These are phyloP conservation scores for Clarireedia sp. DNA, from an alignment of 2,329 filamentous ascomycete genomes.

Conservation along the genomic window DNA sequence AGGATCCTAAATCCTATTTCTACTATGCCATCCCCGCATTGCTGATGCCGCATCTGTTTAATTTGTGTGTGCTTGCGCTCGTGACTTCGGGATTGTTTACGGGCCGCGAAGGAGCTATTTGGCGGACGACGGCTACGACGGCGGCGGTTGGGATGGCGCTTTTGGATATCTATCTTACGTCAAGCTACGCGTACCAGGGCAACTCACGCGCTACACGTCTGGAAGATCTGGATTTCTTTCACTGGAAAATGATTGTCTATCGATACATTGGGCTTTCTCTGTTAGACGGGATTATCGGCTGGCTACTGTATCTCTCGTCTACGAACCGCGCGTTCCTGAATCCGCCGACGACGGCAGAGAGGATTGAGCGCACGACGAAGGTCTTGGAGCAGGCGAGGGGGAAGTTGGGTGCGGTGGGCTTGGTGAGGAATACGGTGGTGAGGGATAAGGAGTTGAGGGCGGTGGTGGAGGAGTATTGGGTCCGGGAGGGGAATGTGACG, in stretches of 20 bases:
- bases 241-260: constrained; percentile 58
- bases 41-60: constrained; percentile 69
- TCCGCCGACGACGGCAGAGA: constrained; percentile 53
- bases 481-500: constrained; percentile 65
- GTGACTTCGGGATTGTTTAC: constrained; percentile 63
- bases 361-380: constrained; percentile 52
- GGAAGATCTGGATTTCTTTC: constrained; percentile 59
- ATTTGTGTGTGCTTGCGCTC: constrained; percentile 63
- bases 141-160: constrained; percentile 49
- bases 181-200: constrained; percentile 54
- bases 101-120: constrained; percentile 55
- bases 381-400: constrained; percentile 51
- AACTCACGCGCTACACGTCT: constrained; percentile 57
- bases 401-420: constrained; percentile 63
- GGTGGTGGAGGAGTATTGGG: constrained; percentile 68
- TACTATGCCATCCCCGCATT: constrained; percentile 72
- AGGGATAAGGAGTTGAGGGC: constrained; percentile 64
- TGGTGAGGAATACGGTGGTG: constrained; percentile 72
- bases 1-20: constrained; percentile 63
- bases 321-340: constrained; percentile 72
- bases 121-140: constrained; percentile 64
- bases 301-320: constrained; percentile 63
- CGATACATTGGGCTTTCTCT: constrained; percentile 57
- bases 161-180: constrained; percentile 58
- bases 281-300: constrained; percentile 57